Conservation (phyloP, 768 basidiomycete species). For the Chalciporus chontae region DNA sequence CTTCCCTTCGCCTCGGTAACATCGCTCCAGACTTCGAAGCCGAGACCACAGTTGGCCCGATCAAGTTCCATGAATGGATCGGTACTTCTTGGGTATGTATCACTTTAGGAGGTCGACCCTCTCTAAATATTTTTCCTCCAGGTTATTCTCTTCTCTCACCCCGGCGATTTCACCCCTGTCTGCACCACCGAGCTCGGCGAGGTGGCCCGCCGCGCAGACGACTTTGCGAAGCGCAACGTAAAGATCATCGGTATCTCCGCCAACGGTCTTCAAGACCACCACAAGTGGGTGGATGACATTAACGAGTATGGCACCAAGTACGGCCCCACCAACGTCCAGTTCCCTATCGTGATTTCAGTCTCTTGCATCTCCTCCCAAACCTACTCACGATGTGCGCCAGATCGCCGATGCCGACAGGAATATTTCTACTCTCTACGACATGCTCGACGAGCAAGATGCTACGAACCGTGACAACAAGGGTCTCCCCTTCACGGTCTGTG, state of each 20-base stretch:
- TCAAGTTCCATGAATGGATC: conserved; percentile 94
- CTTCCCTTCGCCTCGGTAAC: conserved; percentile 75
- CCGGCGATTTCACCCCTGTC: conserved; percentile 89
- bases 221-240: conserved; percentile 85
- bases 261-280: conserved; percentile 82
- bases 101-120: conserved; percentile 3
- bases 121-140: conserved; percentile 25
- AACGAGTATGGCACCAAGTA: conserved; percentile 70
- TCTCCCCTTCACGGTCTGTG: conserved; percentile 82
- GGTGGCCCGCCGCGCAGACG: conserved; percentile 80
- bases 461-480: conserved; percentile 86
- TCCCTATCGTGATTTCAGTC: conserved; percentile 71
- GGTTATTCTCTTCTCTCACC: conserved; percentile 92
- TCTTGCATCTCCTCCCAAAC: background rate
- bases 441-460: conserved; percentile 93
- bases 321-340: conserved; percentile 73
- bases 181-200: conserved; percentile 98
- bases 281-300: conserved; percentile 88
- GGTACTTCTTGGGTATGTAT: conserved; percentile 76
- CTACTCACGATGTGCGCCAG: conserved; percentile 36
- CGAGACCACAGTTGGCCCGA: conserved; percentile 78
- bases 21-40: conserved; percentile 92
- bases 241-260: conserved; percentile 94
- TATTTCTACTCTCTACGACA: conserved; percentile 85
- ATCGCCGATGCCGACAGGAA: conserved; percentile 91